These are phyloP conservation scores for Plasmodium yoelii DNA, from an alignment of 169 alveolate species.

Conservation along the genomic window DNA sequence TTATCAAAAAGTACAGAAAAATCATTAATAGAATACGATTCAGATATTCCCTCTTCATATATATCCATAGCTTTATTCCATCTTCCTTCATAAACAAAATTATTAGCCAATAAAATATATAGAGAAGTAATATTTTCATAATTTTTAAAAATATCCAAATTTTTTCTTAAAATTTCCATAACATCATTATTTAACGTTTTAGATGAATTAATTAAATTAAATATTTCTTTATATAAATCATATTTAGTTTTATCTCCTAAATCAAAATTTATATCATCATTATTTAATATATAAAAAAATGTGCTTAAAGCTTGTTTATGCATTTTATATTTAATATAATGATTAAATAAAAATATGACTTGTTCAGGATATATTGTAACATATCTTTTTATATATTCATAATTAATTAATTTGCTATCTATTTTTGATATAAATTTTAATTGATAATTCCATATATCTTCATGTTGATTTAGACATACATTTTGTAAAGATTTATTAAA, in stretches of 20 bases:
- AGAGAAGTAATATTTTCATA: conserved; percentile 68
- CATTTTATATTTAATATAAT: conserved; percentile 69
- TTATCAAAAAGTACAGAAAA: conserved; percentile 47
- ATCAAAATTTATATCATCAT: conserved; percentile 25
- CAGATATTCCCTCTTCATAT: conserved; percentile 67
- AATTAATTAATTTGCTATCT: conserved; percentile 32
- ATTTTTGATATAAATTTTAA: conserved; percentile 21
- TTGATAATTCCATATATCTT: conserved; percentile 54
- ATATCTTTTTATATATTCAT: conserved; percentile 59
- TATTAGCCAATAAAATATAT: conserved; percentile 59
- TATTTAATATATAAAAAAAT: conserved; percentile 43
- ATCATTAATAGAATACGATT: conserved; percentile 64
- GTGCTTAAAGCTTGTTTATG: conserved; percentile 54
- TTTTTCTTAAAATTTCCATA: conserved; percentile 36
- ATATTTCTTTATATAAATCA: conserved; percentile 39
- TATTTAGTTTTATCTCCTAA: conserved; percentile 36
- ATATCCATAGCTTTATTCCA: conserved; percentile 77
- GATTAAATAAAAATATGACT: conserved; percentile 35
- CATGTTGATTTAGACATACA: conserved; percentile 57
- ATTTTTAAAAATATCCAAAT: conserved; percentile 29
- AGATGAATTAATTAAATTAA: conserved; percentile 19
- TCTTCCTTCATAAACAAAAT: conserved; percentile 67
- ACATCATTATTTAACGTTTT: conserved; percentile 45
- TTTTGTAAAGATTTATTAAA: conserved; percentile 46
- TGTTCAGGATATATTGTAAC: conserved; percentile 72